Percentiles rank a stretch among this genome's conserved stretches.
phyloP scores from a whole-genome alignment of 768 basidiomycete genomes.

The Naematelia encephala region DNA sequence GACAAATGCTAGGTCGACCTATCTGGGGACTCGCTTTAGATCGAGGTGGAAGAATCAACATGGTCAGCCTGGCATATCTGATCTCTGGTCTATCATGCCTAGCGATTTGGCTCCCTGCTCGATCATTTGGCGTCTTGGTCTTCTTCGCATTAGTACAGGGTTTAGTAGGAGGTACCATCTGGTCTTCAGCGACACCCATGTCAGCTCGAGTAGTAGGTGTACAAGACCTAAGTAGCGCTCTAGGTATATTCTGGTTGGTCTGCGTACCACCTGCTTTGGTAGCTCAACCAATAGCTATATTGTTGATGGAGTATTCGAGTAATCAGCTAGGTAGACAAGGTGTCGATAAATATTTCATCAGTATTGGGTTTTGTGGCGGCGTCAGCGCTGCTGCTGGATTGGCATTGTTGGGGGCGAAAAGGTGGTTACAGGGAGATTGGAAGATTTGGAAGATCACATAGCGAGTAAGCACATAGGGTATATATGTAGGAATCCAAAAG shows the following conservation, averaged over 20 bases:
- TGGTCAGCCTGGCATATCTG: conserved; percentile 43
- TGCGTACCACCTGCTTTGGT: conserved; percentile 33
- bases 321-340: conserved; percentile 23
- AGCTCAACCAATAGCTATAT: conserved; percentile 41
- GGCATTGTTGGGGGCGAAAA: conserved; percentile 32
- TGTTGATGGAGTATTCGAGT: conserved; percentile 30
- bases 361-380: conserved; percentile 38
- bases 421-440: conserved; percentile 35
- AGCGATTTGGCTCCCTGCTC: conserved; percentile 48
- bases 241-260: conserved; percentile 40
- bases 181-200: conserved; percentile 63
- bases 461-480: not conserved
- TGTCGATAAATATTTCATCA: conserved; percentile 34
- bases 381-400: conserved; percentile 14
- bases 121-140: conserved; percentile 43
- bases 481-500: not conserved
- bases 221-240: conserved; percentile 46
- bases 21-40: conserved; percentile 43
- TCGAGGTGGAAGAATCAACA: conserved; percentile 45
- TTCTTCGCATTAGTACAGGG: conserved; percentile 49
- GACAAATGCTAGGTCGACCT: conserved; percentile 49
- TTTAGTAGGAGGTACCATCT: conserved; percentile 64
- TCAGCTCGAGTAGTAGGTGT: conserved; percentile 61
- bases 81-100: conserved; percentile 45
- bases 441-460: conserved; percentile 9